Percentiles rank a stretch among this genome's conserved stretches.
These are phyloP conservation scores for Dichomitus squalens DNA, from an alignment of 1,284 basidiomycete genomes.

Conservation along the genomic window DNA sequence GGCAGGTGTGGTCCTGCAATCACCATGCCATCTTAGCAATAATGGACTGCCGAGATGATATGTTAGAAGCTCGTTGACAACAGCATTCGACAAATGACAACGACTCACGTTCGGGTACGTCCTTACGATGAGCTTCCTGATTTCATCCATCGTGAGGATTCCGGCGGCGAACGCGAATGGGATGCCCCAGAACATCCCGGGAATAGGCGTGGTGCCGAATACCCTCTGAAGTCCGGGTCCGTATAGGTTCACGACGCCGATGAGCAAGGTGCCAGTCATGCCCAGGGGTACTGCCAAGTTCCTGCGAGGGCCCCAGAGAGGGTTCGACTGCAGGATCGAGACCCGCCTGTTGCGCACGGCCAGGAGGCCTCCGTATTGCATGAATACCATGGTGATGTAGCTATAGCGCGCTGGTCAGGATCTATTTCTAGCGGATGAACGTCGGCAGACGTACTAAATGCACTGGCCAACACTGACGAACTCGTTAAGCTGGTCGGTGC, in stretches of 20 bases:
- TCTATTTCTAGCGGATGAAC: slow-evolving; percentile 1
- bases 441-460: slow-evolving; percentile 41
- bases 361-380: slow-evolving; percentile 57
- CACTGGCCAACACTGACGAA: slow-evolving; percentile 52
- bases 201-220: slow-evolving; percentile 42
- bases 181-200: slow-evolving; percentile 46
- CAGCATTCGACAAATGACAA: neutral
- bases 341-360: slow-evolving; percentile 17
- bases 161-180: slow-evolving; percentile 43
- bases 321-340: slow-evolving; percentile 21
- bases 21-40: slow-evolving; percentile 6
- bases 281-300: slow-evolving; percentile 38
- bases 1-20: neutral
- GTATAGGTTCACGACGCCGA: slow-evolving; percentile 43
- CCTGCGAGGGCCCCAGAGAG: slow-evolving; percentile 44
- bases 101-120: slow-evolving; percentile 40
- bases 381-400: slow-evolving; percentile 51
- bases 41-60: slow-evolving; percentile 1
- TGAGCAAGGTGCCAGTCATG: slow-evolving; percentile 41
- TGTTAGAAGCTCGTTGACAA: neutral
- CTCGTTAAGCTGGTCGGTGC: slow-evolving; percentile 41
- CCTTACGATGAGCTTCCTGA: slow-evolving; percentile 42
- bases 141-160: slow-evolving; percentile 41
- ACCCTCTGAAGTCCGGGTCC: slow-evolving; percentile 43
- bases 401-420: slow-evolving; percentile 47